phyloP scores from a whole-genome alignment of 129 eudicot species.

The Artemisia annua region DNA sequence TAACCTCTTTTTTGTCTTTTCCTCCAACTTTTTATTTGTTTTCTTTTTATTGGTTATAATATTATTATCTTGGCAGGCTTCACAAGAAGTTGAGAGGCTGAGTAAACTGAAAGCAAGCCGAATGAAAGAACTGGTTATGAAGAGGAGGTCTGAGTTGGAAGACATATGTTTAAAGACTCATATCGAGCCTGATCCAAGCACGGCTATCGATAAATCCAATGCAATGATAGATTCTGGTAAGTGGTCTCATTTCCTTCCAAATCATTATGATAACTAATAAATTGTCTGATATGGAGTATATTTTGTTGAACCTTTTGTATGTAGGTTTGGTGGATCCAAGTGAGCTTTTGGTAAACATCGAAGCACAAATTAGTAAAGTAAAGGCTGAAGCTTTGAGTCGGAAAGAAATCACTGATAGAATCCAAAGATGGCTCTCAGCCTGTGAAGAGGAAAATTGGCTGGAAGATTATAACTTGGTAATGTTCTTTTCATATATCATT shows the following conservation, averaged over 20 bases:
- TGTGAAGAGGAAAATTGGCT: constrained; percentile 99
- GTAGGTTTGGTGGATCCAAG: constrained; percentile 83
- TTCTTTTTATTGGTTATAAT: not conserved
- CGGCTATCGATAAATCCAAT: constrained; percentile 74
- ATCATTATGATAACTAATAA: not conserved
- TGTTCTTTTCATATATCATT: constrained; percentile 9
- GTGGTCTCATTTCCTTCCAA: constrained; percentile 1
- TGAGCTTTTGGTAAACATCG: constrained; percentile 77
- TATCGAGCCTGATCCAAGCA: constrained; percentile 79
- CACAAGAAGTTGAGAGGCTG: constrained; percentile 83
- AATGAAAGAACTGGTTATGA: constrained; percentile 85
- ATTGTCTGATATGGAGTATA: not conserved
- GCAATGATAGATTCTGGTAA: constrained; percentile 93
- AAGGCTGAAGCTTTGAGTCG: constrained; percentile 86
- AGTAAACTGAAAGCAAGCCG: constrained; percentile 79
- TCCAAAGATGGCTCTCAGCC: constrained; percentile 86
- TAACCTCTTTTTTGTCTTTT: constrained; percentile 8
- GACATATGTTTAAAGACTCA: constrained; percentile 68
- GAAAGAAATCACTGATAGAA: constrained; percentile 82
- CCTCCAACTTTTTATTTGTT: not conserved
- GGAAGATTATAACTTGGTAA: constrained; percentile 79
- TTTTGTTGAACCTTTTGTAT: not conserved
- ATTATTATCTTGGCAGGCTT: constrained; percentile 45
- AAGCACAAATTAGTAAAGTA: constrained; percentile 72
- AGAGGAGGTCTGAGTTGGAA: constrained; percentile 78